Evolutionary conservation across 768 basidiomycete species (phyloP).

Genomic region (Inosperma sp.): DNA sequence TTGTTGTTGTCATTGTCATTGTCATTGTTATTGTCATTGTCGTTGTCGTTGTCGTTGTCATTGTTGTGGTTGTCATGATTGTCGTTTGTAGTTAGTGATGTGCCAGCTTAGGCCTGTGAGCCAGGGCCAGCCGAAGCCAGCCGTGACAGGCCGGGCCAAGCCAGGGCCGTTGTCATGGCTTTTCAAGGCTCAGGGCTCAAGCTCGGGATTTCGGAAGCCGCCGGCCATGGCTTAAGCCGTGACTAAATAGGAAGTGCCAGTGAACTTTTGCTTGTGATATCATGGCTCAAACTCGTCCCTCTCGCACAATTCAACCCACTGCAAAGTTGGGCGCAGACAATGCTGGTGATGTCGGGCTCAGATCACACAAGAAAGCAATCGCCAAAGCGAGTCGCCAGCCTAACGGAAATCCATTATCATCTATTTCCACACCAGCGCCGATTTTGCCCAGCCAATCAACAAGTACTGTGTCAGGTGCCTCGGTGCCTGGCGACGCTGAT

Average conservation of each 20-base stretch:
- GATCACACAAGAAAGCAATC: background rate
- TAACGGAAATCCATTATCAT: background rate
- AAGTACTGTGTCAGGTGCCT: background rate
- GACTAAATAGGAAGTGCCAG: background rate
- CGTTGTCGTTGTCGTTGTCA: too few species aligned
- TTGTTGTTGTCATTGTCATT: too few species aligned
- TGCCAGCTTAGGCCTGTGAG: background rate
- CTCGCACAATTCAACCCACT: background rate
- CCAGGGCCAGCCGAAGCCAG: background rate
- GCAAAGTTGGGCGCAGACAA: constrained; percentile 1
- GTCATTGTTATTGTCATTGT: too few species aligned
- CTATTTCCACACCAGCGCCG: background rate
- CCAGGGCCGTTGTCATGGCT: background rate
- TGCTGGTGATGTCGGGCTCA: too few species aligned
- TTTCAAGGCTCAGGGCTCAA: background rate
- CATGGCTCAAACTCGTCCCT: background rate
- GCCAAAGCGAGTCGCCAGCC: background rate
- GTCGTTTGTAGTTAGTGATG: too few species aligned
- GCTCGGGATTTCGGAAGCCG: background rate
- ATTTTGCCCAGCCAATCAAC: background rate
- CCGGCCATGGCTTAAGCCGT: background rate
- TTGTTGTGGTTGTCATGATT: too few species aligned
- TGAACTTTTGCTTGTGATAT: too few species aligned
- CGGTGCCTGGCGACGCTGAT: too few species aligned
- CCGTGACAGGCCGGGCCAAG: constrained; percentile 5